Evolutionary conservation across 768 basidiomycete genomes (phyloP).

Genomic region (Pleurotus salmoneostramineus): DNA sequence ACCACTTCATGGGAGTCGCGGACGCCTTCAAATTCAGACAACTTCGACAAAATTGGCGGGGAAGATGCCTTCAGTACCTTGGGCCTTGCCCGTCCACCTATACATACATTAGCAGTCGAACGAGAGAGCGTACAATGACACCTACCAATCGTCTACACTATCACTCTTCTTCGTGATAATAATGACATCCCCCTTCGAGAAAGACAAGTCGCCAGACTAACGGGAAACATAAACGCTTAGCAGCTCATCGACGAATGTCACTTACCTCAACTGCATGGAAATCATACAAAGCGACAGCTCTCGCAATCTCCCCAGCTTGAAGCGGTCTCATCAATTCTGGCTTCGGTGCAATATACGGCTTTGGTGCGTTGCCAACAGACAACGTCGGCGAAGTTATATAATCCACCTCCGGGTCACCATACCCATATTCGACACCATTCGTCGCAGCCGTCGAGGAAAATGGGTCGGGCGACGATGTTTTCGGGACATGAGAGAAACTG

Average conservation of each 20-base stretch:
- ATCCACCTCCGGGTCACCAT: not conserved
- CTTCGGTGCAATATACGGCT: slow-evolving; percentile 36
- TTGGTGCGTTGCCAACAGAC: slow-evolving; percentile 2
- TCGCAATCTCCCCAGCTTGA: slow-evolving; percentile 51
- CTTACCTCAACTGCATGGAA: slow-evolving; percentile 70
- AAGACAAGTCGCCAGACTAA: slow-evolving; percentile 71
- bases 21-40: no score
- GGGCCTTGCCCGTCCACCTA: slow-evolving; percentile 78
- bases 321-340: slow-evolving; percentile 47
- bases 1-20: no score
- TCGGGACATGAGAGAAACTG: not conserved
- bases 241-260: not conserved
- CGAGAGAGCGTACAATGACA: slow-evolving; percentile 3
- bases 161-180: slow-evolving; percentile 64
- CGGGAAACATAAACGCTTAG: slow-evolving; percentile 9
- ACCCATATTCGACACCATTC: not conserved
- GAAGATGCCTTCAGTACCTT: slow-evolving; percentile 62
- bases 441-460: not conserved
- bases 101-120: not conserved
- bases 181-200: slow-evolving; percentile 74
- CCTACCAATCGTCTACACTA: slow-evolving; percentile 72
- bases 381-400: not conserved
- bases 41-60: slow-evolving; percentile 86
- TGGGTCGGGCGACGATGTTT: slow-evolving; percentile 7
- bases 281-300: slow-evolving; percentile 72